Evolutionary conservation across 2,329 filamentous ascomycete species (phyloP), one percentile per base, ranked within the genome.

Genomic region (Stagonosporopsis chrysanthemi): DNA sequence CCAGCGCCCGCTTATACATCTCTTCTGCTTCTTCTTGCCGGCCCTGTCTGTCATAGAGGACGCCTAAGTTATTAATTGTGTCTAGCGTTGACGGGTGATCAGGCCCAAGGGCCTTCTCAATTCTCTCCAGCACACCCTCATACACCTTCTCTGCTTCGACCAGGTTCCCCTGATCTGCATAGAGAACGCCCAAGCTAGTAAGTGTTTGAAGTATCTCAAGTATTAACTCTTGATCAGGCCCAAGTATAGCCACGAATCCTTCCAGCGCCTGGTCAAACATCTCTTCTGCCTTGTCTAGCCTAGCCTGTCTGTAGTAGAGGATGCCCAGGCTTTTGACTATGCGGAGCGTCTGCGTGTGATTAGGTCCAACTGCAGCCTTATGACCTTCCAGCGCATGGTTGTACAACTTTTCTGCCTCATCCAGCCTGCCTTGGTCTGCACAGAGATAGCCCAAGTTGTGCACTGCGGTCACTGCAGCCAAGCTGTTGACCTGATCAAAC

Each of bases 361-460:
- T 9, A 6, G 3, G 1, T 9, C 23, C n/a, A 6, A 60, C 52
- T 24, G 47, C 44, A 58, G 42, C 19, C 19, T 19, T 19, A 19
- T 19, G 3, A 19, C 39, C 31, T 29, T 44, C 31, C 15, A 52
- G 48, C 31, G 40, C 39, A 6, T 24, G 48, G 33, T 4, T 33
- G 28, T 64, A 65, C 58, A 64, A 61, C 24, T 48, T 28, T 45
- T 64, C 61, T 33, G 58, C 60, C 33, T 61, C 41, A 8, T n/a
- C 40, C 2, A 35, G 26, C 24, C 35, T 40, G 8, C 56, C 52
- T 7, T 48, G 47, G 9, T 46, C 33, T 46, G 5, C 6, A 51
- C 62, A 65, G 36, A 65, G 55, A 28, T 9, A 40, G 41, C 52
- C 61, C n/a, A 63, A 36, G 45, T 61, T 62, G 41, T 56, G 42